These are phyloP conservation scores for Monsonia emarginata DNA, from an alignment of 441 rosid species.

Conservation along the genomic window DNA sequence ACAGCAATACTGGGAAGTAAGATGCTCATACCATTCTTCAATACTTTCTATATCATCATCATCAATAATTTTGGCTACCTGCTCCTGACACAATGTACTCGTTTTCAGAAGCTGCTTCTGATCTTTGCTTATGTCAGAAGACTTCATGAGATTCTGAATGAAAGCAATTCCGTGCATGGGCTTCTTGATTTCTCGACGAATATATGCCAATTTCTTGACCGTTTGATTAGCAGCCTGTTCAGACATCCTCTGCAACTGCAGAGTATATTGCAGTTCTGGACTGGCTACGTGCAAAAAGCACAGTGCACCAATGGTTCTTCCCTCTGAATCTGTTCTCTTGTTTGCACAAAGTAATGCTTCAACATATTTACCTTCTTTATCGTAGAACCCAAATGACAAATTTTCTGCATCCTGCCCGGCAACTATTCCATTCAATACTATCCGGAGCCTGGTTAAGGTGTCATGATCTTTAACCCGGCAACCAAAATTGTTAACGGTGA, in stretches of 20 bases:
- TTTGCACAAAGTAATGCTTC: slow-evolving; percentile 62
- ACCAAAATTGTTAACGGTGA: slow-evolving; percentile 43
- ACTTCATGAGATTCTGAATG: slow-evolving; percentile 41
- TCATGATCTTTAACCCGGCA: slow-evolving; percentile 58
- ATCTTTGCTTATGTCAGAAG: slow-evolving; percentile 43
- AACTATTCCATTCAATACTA: slow-evolving; percentile 41
- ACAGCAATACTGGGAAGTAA: background rate
- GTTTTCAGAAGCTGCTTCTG: slow-evolving; percentile 50
- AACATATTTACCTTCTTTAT: slow-evolving; percentile 43
- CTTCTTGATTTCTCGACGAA: slow-evolving; percentile 45
- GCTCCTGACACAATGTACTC: slow-evolving; percentile 48
- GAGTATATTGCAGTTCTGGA: slow-evolving; percentile 64
- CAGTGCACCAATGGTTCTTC: slow-evolving; percentile 50
- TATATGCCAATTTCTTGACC: slow-evolving; percentile 49
- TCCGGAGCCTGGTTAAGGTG: slow-evolving; percentile 54
- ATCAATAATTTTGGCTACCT: slow-evolving; percentile 44
- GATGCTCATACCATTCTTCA: slow-evolving; percentile 53
- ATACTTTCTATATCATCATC: slow-evolving; percentile 60
- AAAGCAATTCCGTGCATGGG: slow-evolving; percentile 50
- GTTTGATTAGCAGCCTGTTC: slow-evolving; percentile 52
- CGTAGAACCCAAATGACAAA: slow-evolving; percentile 54
- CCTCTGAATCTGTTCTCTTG: slow-evolving; percentile 47
- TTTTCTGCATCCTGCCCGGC: slow-evolving; percentile 54
- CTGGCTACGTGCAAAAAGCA: slow-evolving; percentile 71
- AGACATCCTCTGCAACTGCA: slow-evolving; percentile 60